These are phyloP conservation scores for Tephrocybe sp. DNA, from an alignment of 768 basidiomycete genomes.

Conservation along the genomic window DNA sequence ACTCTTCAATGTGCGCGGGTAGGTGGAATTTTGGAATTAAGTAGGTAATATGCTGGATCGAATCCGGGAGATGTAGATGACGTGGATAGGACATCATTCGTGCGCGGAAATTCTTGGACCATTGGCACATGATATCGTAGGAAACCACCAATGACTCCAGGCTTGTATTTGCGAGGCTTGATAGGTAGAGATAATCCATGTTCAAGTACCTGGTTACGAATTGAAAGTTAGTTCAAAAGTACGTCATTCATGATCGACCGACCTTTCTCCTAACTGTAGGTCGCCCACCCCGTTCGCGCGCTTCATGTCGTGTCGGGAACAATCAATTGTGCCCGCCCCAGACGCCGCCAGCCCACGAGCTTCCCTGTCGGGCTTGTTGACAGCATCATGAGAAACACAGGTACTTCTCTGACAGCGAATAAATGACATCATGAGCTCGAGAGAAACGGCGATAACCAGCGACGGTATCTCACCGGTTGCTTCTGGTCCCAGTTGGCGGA, in stretches of 20 bases:
- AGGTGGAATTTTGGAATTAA: constrained; percentile 30
- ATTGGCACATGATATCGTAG: constrained; percentile 30
- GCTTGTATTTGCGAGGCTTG: constrained; percentile 9
- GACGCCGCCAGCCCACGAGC: constrained; percentile 3
- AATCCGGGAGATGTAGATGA: background rate
- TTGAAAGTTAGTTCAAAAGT: background rate
- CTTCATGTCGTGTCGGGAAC: constrained; percentile 19
- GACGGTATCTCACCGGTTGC: constrained; percentile 1
- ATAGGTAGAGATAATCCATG: constrained; percentile 2
- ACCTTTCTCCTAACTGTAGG: constrained; percentile 15
- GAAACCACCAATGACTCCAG: constrained; percentile 11
- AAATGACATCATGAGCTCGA: background rate
- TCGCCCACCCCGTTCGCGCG: constrained; percentile 12
- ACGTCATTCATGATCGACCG: background rate
- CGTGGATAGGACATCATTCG: constrained; percentile 6
- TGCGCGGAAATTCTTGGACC: constrained; percentile 14
- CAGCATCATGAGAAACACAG: constrained; percentile 4
- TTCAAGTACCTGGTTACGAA: constrained; percentile 3
- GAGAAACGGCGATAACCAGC: too few species aligned
- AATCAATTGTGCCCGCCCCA: constrained; percentile 20
- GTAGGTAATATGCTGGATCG: constrained; percentile 2
- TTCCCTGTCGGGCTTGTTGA: constrained; percentile 5
- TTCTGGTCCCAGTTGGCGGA: background rate
- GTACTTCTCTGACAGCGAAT: background rate
- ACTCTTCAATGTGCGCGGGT: constrained; percentile 19